Base-by-base conservation (phyloP, 2,329 filamentous ascomycete species). In the Diplodia sapinea region DNA sequence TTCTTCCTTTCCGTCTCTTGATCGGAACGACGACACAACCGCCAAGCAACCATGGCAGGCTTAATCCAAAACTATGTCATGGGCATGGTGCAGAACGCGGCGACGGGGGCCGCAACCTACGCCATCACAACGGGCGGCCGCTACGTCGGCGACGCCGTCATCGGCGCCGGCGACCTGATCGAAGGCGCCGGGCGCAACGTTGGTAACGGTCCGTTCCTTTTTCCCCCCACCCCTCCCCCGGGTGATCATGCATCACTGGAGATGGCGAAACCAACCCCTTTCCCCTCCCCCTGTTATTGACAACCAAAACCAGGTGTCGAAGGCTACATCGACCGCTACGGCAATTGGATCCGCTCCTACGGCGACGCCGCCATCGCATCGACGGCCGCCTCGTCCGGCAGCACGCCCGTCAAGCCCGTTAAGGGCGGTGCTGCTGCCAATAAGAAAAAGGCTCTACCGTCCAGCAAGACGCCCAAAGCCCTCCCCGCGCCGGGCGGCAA, bases 261-360 rank as follows among this genome's bases (percentile, higher is more conserved):
- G 26, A 26, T 26, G 26, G 26, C 26, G 26, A 26, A 26, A 26
- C 26, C 26, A 26, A 26, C 4, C 26, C 26, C 26, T 4, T 26
- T 26, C 4, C 26, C 26, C 26, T 26, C 3, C 26, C 4, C 26
- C 4, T 4, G 26, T 26, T 26, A 26, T 26, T 26, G 26, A 26
- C 26, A 26, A 26, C 26, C 3, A 26, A 26, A 33, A 7, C 31
- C 31, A 68, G 66, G 51, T 26, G 47, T 68, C 51, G 66, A 68
- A 68, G 66, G 66, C 59, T 68, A 56, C 66, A 68, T 68, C 57
- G 66, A 68, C 51, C 57, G 59, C 57, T 68, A 68, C 66, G 66
- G 66, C 51, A 68, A 68, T 57, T 68, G 66, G 66, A 64, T 68
- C 57, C 57, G 59, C 15, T 50, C 57, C 38, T 68, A 68, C 50